Conservation (phyloP, 345 rosid species). For the Euclidium syriacum region DNA sequence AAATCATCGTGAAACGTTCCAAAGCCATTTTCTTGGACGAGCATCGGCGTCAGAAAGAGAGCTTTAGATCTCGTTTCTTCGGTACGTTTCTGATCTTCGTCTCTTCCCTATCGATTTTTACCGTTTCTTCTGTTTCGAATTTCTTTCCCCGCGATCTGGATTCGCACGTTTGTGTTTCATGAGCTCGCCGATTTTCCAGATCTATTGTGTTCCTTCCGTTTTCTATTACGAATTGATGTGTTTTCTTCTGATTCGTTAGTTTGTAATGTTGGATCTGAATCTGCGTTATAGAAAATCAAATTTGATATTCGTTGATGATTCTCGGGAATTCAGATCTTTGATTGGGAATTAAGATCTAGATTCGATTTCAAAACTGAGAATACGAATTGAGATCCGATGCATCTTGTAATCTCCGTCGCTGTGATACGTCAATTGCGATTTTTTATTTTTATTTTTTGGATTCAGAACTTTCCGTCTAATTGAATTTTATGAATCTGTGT, state of each 20-base stretch:
- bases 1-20: slow-evolving; percentile 11
- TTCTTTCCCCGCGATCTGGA: neutral
- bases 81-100: slow-evolving; percentile 14
- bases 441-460: neutral
- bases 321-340: neutral
- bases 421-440: neutral
- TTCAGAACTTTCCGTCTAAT: neutral
- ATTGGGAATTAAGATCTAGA: neutral
- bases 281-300: neutral
- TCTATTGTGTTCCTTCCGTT: slow-evolving; percentile 1
- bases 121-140: neutral
- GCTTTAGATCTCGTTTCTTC: slow-evolving; percentile 19
- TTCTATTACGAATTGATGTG: neutral
- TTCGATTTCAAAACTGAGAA: neutral
- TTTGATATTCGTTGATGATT: neutral
- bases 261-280: slow-evolving; percentile 20
- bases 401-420: neutral
- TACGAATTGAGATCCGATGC: slow-evolving; percentile 2
- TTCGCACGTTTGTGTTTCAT: neutral
- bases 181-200: slow-evolving; percentile 9
- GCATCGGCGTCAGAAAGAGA: slow-evolving; percentile 12
- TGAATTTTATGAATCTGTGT: neutral
- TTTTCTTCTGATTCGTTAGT: slow-evolving; percentile 7
- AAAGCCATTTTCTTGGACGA: slow-evolving; percentile 13
- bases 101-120: neutral